Evolutionary conservation across 306 rosid genomes (phyloP).

Genomic region (Quercus gilva): DNA sequence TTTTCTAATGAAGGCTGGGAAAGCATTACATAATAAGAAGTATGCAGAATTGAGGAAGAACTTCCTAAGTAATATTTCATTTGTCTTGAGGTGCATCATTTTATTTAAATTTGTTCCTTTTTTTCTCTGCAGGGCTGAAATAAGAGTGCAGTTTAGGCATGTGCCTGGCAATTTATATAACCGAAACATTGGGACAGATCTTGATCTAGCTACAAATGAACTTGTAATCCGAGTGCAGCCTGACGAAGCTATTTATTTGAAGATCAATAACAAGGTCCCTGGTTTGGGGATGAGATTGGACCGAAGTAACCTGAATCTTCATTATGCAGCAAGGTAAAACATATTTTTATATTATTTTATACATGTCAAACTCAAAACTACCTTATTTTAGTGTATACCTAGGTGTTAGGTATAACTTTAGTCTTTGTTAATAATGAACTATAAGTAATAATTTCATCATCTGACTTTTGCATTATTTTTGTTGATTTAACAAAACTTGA

Average conservation of each 20-base stretch:
- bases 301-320: conserved; percentile 80
- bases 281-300: conserved; percentile 90
- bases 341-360: not conserved
- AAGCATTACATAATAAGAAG: conserved; percentile 83
- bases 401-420: not conserved
- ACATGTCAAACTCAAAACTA: not conserved
- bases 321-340: conserved; percentile 79
- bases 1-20: conserved; percentile 90
- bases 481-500: not conserved
- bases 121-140: conserved; percentile 63
- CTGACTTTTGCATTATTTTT: not conserved
- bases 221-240: conserved; percentile 94
- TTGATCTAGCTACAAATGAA: conserved; percentile 75
- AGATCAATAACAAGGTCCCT: conserved; percentile 88
- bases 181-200: conserved; percentile 70
- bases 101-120: not conserved
- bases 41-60: conserved; percentile 14
- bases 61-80: not conserved
- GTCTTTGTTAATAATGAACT: not conserved
- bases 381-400: not conserved
- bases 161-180: conserved; percentile 88
- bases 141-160: conserved; percentile 89
- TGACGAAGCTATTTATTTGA: conserved; percentile 83
- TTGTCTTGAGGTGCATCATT: not conserved
- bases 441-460: not conserved